Base-by-base conservation (phyloP, 1,284 basidiomycete genomes). In the Papiliotrema flavescens region DNA sequence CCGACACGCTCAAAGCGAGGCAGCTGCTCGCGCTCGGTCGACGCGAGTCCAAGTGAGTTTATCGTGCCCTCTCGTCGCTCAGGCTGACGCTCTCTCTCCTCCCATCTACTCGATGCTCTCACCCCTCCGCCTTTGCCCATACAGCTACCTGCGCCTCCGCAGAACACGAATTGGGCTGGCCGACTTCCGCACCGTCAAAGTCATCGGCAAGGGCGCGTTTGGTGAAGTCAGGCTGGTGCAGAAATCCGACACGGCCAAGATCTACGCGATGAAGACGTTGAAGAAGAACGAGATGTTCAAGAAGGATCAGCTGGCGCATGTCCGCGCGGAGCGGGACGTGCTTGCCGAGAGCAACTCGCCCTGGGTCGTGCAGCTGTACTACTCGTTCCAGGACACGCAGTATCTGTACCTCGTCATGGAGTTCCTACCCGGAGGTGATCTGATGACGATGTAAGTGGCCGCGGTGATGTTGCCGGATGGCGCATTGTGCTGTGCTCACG, bases 331-430 rank as follows among this genome's bases (percentile, higher is more conserved):
- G 76, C 86, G 96, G 62, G 95, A 98, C 70, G 90, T 98, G 40
- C 82, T 98, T 47, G 96, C 95, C 13, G 95, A 98, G 76, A 94
- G 90, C 52, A 97, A 96, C 64, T 97, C 94, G 40, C 87, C 90
- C 53, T 98, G 95, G 65, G 94, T 98, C 37, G 95, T 98, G 2
- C 95, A 98, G 75, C 82, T 98, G 5, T 98, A 90, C 81, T 98
- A 98, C 78, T 98, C 95, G 46, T 98, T 98, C 83, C 95, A 98
- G 76, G 95, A 98, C 74, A 84, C 89, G 2, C 81, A 90, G 54
- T 97, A 95, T 72, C 85, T 98, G 39, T 98, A 98, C 78, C 84
- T 98, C 61, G 88, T 98, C 79, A 98, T 98, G 95, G 95, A 98
- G 76, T 98, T 98, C 79, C 81, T 98, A 52, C 94, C 95, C 28